Base-by-base conservation (phyloP, 306 rosid genomes). In the Gastrolobium bilobum region DNA sequence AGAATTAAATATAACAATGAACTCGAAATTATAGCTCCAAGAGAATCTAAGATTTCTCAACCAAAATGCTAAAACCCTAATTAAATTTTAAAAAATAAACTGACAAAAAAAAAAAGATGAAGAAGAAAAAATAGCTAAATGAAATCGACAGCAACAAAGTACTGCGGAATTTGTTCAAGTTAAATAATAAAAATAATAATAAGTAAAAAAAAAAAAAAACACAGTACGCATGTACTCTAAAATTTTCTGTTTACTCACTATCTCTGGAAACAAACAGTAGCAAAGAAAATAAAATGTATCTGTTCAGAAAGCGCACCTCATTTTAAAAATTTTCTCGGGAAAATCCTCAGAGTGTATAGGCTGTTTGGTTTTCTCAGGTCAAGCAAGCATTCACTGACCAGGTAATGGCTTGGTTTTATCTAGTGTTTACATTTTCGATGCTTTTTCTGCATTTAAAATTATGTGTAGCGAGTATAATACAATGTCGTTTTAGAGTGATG, bases 1-100 rank as follows among this genome's bases (percentile, higher is more conserved):
- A 20, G 7, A 4, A 40, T 35, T 1, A 6, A 60, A 60, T 3
- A 4, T 2, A 7, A 3, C 20, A 52, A 77, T 39, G 4, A 31
- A 31, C 7, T 7, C 26, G 15, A 34, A 51, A 35, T 15, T 6
- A 53, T 60, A 3, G 2, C 34, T 43, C 26, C 7, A 44, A 70
- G 34, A 68, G 38, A 35, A 69, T 2, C 20, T 54, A 50, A 2
- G 11, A 4, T 1, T 10, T 20, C 2, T 30, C 35, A 47, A 14
- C 13, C 34, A 75, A 60, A 48, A 61, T 6, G 48, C 75, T 35
- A 52, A 44, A 71, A 80, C 84, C 79, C 84, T 43, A 64, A 42
- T 29, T 4, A 35, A 7, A 38, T 47, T 4, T 29, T 31, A 3
- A 39, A 73, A 73, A 40, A 13, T 10, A 44, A 30, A 8, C 56